phyloP scores from a whole-genome alignment of 2,329 filamentous ascomycete species.

The Pestalotiopsis sp. region DNA sequence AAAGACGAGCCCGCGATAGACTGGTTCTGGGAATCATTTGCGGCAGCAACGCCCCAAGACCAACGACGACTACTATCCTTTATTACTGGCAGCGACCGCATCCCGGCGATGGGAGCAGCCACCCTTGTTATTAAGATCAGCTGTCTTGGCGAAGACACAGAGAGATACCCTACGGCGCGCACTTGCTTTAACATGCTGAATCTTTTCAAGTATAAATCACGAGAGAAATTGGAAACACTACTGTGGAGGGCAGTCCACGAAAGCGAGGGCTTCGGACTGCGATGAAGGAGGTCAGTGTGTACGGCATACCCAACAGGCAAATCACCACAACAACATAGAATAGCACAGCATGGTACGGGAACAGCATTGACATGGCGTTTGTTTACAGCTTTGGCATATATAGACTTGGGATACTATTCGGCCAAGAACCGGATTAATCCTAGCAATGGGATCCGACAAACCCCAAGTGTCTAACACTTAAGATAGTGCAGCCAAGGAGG shows the following conservation, averaged over 20 bases:
- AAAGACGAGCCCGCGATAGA: slow-evolving; percentile 66
- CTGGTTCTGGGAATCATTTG: slow-evolving; percentile 91
- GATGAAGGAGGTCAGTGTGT: slow-evolving; percentile 44
- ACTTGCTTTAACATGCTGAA: slow-evolving; percentile 90
- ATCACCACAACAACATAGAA: background rate
- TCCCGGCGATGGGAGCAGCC: slow-evolving; percentile 82
- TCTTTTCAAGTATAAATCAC: slow-evolving; percentile 71
- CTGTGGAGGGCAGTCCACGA: slow-evolving; percentile 87
- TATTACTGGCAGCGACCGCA: slow-evolving; percentile 87
- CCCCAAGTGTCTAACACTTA: background rate
- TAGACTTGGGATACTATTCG: background rate
- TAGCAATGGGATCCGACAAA: background rate
- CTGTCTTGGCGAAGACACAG: slow-evolving; percentile 74
- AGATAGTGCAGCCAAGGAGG: background rate
- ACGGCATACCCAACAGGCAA: background rate
- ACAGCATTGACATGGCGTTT: slow-evolving; percentile 1
- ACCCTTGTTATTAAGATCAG: slow-evolving; percentile 76
- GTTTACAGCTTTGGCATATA: background rate
- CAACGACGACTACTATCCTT: slow-evolving; percentile 83
- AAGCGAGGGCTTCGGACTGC: slow-evolving; percentile 91
- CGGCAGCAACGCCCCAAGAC: slow-evolving; percentile 62
- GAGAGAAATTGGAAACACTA: slow-evolving; percentile 68
- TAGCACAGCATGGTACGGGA: background rate
- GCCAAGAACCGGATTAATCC: background rate
- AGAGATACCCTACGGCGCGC: slow-evolving; percentile 79